Evolutionary conservation across 163 green algal species (phyloP).

Genomic region (Scenedesmus sp.): DNA sequence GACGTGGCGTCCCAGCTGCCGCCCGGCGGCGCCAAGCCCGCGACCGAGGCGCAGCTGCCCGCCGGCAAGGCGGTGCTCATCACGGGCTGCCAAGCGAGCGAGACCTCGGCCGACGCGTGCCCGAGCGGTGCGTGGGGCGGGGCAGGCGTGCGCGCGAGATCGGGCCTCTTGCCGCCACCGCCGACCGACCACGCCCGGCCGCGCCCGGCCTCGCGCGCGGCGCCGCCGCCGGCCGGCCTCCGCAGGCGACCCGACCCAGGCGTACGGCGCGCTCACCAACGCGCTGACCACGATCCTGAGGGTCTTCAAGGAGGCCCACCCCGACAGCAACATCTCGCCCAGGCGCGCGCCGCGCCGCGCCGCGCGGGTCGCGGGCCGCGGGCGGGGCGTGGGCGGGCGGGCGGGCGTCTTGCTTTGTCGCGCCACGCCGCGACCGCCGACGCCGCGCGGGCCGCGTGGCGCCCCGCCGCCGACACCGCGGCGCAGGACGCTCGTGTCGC

Average conservation of each 20-base stretch:
- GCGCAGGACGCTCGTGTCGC: conserved; percentile 49
- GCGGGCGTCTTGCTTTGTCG: not conserved
- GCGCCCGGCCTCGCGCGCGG: not conserved
- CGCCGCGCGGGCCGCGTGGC: too few species aligned
- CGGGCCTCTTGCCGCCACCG: not conserved
- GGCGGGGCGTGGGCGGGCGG: too few species aligned
- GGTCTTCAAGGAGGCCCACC: conserved; percentile 38
- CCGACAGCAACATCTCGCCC: conserved; percentile 16
- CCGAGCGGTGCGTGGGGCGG: conserved; percentile 32
- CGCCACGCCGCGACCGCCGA: too few species aligned
- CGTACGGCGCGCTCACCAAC: conserved; percentile 75
- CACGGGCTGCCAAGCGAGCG: conserved; percentile 72
- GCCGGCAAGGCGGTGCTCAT: conserved; percentile 71
- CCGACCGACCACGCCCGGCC: not conserved
- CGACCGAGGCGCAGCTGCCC: conserved; percentile 43
- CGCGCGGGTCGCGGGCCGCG: too few species aligned
- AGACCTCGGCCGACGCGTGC: conserved; percentile 74
- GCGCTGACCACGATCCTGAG: conserved; percentile 61
- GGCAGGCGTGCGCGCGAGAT: not conserved
- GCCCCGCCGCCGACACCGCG: too few species aligned
- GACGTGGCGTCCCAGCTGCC: conserved; percentile 19
- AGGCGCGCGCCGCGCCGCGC: not conserved
- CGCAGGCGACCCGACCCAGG: conserved; percentile 55
- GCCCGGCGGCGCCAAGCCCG: conserved; percentile 51
- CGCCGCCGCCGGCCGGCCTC: not conserved